Evolutionary conservation across 2,329 filamentous ascomycete species (phyloP), one percentile per base, ranked within the genome.

Genomic region (Diaporthe australafricana): DNA sequence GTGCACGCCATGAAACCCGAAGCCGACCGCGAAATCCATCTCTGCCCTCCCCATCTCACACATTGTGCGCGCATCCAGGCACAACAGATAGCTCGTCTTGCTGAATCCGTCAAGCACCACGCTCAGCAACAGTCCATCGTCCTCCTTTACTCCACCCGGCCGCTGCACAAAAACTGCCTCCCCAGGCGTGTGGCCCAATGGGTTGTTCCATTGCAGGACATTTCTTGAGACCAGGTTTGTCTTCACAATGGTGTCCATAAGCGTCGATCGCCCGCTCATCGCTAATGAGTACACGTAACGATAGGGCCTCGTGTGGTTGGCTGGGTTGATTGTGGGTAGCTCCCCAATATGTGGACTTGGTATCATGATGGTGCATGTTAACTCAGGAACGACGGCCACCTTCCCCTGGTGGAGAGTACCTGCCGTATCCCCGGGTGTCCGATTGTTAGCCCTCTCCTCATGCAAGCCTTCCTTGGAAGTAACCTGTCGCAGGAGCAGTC

Each of bases 91-190:
- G 74, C 91, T 93, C 73, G 74, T 87, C 73, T 85, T 84, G 7
- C 80, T 81, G n/a, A 80, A 77, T 0, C 91, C 90, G 77, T 94
- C 89, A 2, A 94, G 83, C 5, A 94, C 88, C 1, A 94, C 86
- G n/a, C 73, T 74, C 56, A 74, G 70, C 79, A 88, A 82, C 2
- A 76, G 75, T 1, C 80, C 82, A 16, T 82, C 80, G 14, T 78
- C 78, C 9, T 80, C 78, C 9, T 76, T 74, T 5, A 74, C 76
- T 0, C 83, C 79, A 7, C 77, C 81, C 0, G 88, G 88, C 40
- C 86, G 81, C 1, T 87, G 82, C 1, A 94, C 84, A 73, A 94
- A 94, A 40, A 94, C 89, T 0, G 91, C 85, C 79, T 94, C 92
- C 1, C 92, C 89, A 0, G 92, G 92, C 0, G 90, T 91, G 76